phyloP scores from a whole-genome alignment of 257 asterid genomes.

The Paulownia fortunei region DNA sequence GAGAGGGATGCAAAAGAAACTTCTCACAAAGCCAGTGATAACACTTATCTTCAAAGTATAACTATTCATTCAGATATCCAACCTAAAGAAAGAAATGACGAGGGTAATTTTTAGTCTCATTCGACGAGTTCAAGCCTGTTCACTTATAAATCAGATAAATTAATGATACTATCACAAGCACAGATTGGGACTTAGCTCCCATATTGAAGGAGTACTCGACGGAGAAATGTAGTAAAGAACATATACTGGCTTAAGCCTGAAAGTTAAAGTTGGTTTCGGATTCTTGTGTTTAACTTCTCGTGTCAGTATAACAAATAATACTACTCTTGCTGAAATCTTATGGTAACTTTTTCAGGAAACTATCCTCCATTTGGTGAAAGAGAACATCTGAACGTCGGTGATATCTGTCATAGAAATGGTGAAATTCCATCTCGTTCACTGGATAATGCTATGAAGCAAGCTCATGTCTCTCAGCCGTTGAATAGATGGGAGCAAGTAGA shows the following conservation, averaged over 20 bases:
- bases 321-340: not conserved
- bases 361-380: conserved; percentile 26
- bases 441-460: conserved; percentile 16
- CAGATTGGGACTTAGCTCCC: too few relatives aligned
- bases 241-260: too few relatives aligned
- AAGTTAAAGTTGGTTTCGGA: too few relatives aligned
- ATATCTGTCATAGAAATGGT: not conserved
- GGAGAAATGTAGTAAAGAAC: too few relatives aligned
- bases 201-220: too few relatives aligned
- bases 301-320: not conserved
- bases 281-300: not conserved
- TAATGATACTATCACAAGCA: too few relatives aligned
- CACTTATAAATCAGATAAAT: too few relatives aligned
- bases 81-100: conserved; percentile 25
- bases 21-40: conserved; percentile 23
- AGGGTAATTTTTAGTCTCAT: conserved; percentile 31
- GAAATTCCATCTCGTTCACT: conserved; percentile 21
- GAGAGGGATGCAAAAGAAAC: conserved; percentile 22
- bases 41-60: conserved; percentile 29
- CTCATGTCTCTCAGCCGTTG: conserved; percentile 3
- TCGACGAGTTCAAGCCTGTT: not conserved
- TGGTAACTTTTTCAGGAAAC: conserved; percentile 29
- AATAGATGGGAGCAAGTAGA: conserved; percentile 13
- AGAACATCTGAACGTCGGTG: not conserved
- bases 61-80: conserved; percentile 30